Evolutionary conservation across 2,329 filamentous ascomycete genomes (phyloP).

Genomic region (Phialophora expanda): DNA sequence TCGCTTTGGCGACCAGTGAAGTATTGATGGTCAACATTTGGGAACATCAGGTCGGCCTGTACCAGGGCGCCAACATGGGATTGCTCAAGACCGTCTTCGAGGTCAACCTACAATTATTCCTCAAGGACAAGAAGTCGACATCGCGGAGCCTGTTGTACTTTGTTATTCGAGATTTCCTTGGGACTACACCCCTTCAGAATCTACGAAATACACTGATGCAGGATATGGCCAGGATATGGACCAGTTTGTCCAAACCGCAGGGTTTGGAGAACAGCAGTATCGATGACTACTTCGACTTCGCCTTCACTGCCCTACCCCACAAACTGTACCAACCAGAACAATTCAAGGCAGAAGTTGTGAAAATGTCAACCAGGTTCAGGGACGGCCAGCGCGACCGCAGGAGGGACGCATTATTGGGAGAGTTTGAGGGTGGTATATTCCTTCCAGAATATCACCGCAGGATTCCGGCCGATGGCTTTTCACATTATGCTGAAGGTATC

Average conservation of each 20-base stretch:
- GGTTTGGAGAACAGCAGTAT: slow-evolving; percentile 88
- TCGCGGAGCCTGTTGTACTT: slow-evolving; percentile 95
- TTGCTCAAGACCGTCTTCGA: slow-evolving; percentile 98
- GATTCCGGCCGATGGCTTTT: slow-evolving; percentile 96
- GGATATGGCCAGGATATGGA: slow-evolving; percentile 91
- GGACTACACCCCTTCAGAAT: slow-evolving; percentile 86
- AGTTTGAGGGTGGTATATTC: slow-evolving; percentile 80
- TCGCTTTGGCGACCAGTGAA: slow-evolving; percentile 95
- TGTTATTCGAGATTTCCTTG: slow-evolving; percentile 96
- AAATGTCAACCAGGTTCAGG: slow-evolving; percentile 79
- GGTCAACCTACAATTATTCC: slow-evolving; percentile 94
- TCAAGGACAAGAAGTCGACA: slow-evolving; percentile 90
- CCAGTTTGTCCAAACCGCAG: slow-evolving; percentile 85
- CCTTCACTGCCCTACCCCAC: slow-evolving; percentile 92
- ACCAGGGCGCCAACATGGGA: slow-evolving; percentile 99
- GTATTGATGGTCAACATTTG: slow-evolving; percentile 98
- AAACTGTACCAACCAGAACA: slow-evolving; percentile 95
- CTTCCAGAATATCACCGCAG: slow-evolving; percentile 92
- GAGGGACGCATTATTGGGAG: slow-evolving; percentile 63
- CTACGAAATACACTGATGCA: slow-evolving; percentile 87
- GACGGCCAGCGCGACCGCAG: slow-evolving; percentile 76
- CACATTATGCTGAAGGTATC: slow-evolving; percentile 87
- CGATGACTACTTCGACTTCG: slow-evolving; percentile 98
- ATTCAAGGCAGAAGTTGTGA: slow-evolving; percentile 79
- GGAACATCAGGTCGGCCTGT: slow-evolving; percentile 98